These are phyloP conservation scores for Raddia guianensis DNA, from an alignment of 176 grass and related monocot species.

Conservation along the genomic window DNA sequence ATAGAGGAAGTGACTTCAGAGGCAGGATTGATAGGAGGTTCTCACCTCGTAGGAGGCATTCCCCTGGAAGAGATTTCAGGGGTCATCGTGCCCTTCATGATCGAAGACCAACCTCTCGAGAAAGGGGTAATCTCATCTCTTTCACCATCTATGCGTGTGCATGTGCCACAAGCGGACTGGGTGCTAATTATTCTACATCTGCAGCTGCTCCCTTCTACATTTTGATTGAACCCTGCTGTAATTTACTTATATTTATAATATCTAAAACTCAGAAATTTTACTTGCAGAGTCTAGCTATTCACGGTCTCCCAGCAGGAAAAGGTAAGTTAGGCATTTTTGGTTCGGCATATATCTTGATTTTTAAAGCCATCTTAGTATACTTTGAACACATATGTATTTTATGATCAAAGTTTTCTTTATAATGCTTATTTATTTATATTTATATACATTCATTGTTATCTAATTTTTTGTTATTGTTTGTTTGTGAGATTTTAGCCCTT, in stretches of 20 bases:
- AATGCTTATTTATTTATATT: neutral
- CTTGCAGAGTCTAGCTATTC: slow-evolving; percentile 85
- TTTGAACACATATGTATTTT: neutral
- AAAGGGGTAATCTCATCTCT: slow-evolving; percentile 54
- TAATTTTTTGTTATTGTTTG: neutral
- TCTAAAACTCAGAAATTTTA: slow-evolving; percentile 17
- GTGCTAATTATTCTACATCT: neutral
- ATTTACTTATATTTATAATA: neutral
- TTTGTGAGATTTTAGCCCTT: neutral
- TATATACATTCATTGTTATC: neutral
- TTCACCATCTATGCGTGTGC: too few relatives aligned
- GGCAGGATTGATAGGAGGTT: slow-evolving; percentile 77
- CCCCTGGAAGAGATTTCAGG: slow-evolving; percentile 72
- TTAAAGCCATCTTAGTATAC: slow-evolving; percentile 30
- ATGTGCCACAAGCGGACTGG: neutral
- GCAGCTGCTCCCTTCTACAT: neutral
- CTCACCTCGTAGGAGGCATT: slow-evolving; percentile 73
- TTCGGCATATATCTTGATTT: neutral
- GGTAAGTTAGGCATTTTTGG: slow-evolving; percentile 34
- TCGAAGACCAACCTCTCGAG: slow-evolving; percentile 62
- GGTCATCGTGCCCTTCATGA: slow-evolving; percentile 56
- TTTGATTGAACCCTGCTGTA: slow-evolving; percentile 9
- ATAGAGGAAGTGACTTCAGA: slow-evolving; percentile 67
- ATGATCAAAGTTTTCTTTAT: neutral
- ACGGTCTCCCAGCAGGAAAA: slow-evolving; percentile 71